Percentiles rank a stretch among this genome's conserved stretches.
phyloP scores from a whole-genome alignment of 805 yeast species.

The Metschnikowia cubensis region DNA sequence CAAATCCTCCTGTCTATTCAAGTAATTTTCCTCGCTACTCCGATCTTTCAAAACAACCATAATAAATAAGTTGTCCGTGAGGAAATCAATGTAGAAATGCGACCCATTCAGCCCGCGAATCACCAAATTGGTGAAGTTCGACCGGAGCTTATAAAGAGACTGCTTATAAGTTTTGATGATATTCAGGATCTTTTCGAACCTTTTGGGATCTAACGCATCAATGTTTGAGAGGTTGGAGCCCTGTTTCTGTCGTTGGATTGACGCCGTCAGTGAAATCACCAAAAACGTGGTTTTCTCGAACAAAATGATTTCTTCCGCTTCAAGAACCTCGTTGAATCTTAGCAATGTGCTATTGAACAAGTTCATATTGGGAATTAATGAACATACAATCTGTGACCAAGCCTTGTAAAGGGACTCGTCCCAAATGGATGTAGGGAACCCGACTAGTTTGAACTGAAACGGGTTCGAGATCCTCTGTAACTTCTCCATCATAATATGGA shows the following conservation, averaged over 20 bases:
- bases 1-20: slow-evolving; percentile 39
- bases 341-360: slow-evolving; percentile 71
- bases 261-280: slow-evolving; percentile 62
- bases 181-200: slow-evolving; percentile 91
- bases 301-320: slow-evolving; percentile 84
- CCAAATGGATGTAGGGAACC: slow-evolving; percentile 96
- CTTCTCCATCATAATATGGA: slow-evolving; percentile 78
- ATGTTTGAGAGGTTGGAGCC: slow-evolving; percentile 7
- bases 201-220: slow-evolving; percentile 68
- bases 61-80: slow-evolving; percentile 58
- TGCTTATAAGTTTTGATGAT: slow-evolving; percentile 93
- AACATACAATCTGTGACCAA: slow-evolving; percentile 94
- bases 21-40: slow-evolving; percentile 13
- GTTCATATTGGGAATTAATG: slow-evolving; percentile 87
- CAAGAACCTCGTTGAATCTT: slow-evolving; percentile 66
- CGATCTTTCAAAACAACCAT: slow-evolving; percentile 54
- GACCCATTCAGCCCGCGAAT: slow-evolving; percentile 55
- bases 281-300: slow-evolving; percentile 93
- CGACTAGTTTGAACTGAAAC: slow-evolving; percentile 59
- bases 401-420: slow-evolving; percentile 94
- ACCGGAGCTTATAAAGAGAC: slow-evolving; percentile 79
- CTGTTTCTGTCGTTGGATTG: slow-evolving; percentile 26
- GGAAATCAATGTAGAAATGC: slow-evolving; percentile 48
- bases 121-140: slow-evolving; percentile 75
- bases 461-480: slow-evolving; percentile 72